These are phyloP conservation scores for Lunularia cruciata DNA, from an alignment of 225 moss, liverwort and hornwort species.

Conservation along the genomic window DNA sequence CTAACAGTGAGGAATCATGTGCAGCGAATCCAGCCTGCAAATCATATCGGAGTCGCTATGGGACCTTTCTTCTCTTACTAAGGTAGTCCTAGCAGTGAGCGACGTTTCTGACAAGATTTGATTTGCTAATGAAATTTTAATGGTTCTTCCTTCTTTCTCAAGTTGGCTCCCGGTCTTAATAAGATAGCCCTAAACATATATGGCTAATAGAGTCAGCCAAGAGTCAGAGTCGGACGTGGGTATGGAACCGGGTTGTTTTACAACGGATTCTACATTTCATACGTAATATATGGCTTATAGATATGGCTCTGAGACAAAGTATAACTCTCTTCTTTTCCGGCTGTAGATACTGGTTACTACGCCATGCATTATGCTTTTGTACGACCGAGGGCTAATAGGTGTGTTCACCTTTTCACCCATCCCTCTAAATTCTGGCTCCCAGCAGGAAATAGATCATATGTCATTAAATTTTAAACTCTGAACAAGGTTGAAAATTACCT, in stretches of 20 bases:
- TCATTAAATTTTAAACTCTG: background rate
- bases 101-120: background rate
- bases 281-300: too few species aligned
- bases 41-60: slow-evolving; percentile 64
- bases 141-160: background rate
- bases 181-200: too few species aligned
- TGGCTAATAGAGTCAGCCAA: too few species aligned
- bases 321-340: background rate
- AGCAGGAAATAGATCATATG: background rate
- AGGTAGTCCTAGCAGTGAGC: slow-evolving; percentile 29
- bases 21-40: slow-evolving; percentile 63
- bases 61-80: slow-evolving; percentile 79
- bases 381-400: slow-evolving; percentile 69
- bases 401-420: slow-evolving; percentile 16
- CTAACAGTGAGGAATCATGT: background rate
- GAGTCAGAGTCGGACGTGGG: too few species aligned
- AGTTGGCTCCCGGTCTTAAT: too few species aligned
- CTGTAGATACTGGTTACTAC: slow-evolving; percentile 79
- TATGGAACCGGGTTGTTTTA: too few species aligned
- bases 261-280: too few species aligned
- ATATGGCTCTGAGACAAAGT: too few species aligned
- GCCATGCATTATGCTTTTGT: slow-evolving; percentile 74
- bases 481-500: too few species aligned
- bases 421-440: background rate
- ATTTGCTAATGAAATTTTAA: background rate